These are phyloP conservation scores for Debaryomyces sp. DNA, from an alignment of 1,139 yeast species.

Conservation along the genomic window DNA sequence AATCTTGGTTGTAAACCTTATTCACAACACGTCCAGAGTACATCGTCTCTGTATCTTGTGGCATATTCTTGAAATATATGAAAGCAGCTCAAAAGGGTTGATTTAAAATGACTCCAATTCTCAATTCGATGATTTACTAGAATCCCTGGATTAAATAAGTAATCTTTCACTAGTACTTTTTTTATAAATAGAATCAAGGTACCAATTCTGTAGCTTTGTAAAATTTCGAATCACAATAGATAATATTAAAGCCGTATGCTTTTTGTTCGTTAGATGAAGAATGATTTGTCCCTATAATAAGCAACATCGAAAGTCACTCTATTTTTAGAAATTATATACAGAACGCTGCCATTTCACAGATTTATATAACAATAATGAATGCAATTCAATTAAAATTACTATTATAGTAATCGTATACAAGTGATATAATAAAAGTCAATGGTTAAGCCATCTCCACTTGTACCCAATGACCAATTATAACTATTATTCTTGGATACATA, in stretches of 20 bases:
- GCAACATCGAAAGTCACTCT: constrained; percentile 1
- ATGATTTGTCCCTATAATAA: background rate
- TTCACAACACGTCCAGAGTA: constrained; percentile 42
- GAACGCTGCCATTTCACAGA: background rate
- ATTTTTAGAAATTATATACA: constrained; percentile 2
- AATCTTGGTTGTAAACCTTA: constrained; percentile 85
- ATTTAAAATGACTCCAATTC: background rate
- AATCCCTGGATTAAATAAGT: background rate
- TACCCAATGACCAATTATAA: background rate
- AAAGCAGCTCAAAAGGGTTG: background rate
- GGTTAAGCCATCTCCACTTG: background rate
- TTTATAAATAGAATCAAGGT: background rate
- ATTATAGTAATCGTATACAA: background rate
- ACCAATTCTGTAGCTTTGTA: background rate
- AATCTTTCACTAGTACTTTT: background rate
- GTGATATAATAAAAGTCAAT: background rate
- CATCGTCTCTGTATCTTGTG: constrained; percentile 6
- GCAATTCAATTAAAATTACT: background rate
- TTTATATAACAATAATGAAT: background rate
- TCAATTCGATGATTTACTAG: background rate
- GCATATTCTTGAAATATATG: constrained; percentile 4
- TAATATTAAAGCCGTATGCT: background rate
- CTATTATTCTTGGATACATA: background rate
- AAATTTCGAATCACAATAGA: background rate
- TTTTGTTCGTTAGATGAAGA: background rate